Evolutionary conservation across 805 yeast genomes (phyloP).

Genomic region (Metschnikowia borealis): DNA sequence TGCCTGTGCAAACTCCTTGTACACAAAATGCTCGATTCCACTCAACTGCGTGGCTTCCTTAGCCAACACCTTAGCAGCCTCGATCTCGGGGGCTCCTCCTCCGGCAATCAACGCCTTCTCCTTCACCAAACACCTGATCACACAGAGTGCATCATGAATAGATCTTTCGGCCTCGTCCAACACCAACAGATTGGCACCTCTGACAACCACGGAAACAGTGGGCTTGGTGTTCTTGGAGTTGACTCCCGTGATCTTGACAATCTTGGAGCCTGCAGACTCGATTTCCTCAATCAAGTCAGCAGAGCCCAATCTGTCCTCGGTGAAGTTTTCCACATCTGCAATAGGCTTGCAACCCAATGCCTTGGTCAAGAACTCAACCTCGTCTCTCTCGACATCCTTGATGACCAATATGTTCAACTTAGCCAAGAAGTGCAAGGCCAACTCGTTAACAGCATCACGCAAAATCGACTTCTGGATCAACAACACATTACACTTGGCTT

Average conservation of each 20-base stretch:
- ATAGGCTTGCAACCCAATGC: constrained; percentile 93
- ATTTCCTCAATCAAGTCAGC: constrained; percentile 92
- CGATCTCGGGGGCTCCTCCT: constrained; percentile 98
- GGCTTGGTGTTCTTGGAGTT: constrained; percentile 48
- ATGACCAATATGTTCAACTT: constrained; percentile 92
- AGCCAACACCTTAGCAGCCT: constrained; percentile 69
- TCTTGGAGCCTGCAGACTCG: constrained; percentile 84
- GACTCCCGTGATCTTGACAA: constrained; percentile 83
- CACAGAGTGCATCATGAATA: constrained; percentile 95
- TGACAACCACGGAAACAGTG: constrained; percentile 84
- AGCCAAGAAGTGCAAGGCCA: constrained; percentile 90
- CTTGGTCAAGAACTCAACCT: constrained; percentile 81
- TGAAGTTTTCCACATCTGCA: constrained; percentile 89
- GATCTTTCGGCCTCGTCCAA: constrained; percentile 97
- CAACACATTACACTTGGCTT: constrained; percentile 91
- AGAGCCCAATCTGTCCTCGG: constrained; percentile 86
- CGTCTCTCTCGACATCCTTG: constrained; percentile 94
- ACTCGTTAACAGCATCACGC: constrained; percentile 91
- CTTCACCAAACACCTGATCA: constrained; percentile 79
- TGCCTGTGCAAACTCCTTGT: constrained; percentile 88
- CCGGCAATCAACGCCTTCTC: constrained; percentile 92
- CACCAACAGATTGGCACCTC: constrained; percentile 90
- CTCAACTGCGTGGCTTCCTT: constrained; percentile 68
- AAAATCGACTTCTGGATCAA: constrained; percentile 89
- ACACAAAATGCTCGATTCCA: constrained; percentile 88